Evolutionary conservation across 177 flowering plant species (phyloP), one percentile per base, ranked within the genome.

Genomic region (Telopea speciosissima): DNA sequence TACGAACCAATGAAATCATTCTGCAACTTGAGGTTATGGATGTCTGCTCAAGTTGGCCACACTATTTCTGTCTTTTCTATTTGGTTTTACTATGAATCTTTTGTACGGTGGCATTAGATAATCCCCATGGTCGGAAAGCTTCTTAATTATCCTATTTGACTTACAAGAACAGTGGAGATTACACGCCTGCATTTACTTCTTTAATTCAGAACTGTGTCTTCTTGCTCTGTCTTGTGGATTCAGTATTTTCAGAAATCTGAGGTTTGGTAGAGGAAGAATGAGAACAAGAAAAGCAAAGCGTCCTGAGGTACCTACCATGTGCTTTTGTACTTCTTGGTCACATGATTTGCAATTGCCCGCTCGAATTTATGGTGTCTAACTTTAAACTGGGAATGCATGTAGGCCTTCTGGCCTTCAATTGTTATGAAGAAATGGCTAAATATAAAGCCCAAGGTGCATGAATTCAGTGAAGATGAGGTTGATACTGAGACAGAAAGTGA

Each of bases 351-450:
- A 4, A 16, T 16, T 25, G 28, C 6, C 1, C 24, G 61, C 10
- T 5, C 33, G 54, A 31, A 52, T 40, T 31, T 40, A 67, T 17
- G 25, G 61, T 23, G 26, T 19, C 5, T 62, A 5, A 12, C 62
- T 62, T 69, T 65, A 14, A 40, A 33, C n/a, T 62, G 40, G n/a
- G 65, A 12, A 66, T 72, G 16, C 42, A 8, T 76, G 73, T 86
- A 89, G 97, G 68, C 89, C 21, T 91, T 91, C 71, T 91, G 96
- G 99, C 99, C 98, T 62, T 88, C 97, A 22, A 67, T 95, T 79
- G 88, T 95, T 72, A 88, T 95, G 98, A 95, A 93, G 79, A 95
- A 95, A 85, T 95, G 99, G 99, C 77, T 95, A 21, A 95, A 93
- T 74, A 87, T 95, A 67, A 82, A 85, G 86, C 99, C 99, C 1